These are phyloP conservation scores for Coelastrella sp. DNA, from an alignment of 139 green algal genomes.

Conservation along the genomic window DNA sequence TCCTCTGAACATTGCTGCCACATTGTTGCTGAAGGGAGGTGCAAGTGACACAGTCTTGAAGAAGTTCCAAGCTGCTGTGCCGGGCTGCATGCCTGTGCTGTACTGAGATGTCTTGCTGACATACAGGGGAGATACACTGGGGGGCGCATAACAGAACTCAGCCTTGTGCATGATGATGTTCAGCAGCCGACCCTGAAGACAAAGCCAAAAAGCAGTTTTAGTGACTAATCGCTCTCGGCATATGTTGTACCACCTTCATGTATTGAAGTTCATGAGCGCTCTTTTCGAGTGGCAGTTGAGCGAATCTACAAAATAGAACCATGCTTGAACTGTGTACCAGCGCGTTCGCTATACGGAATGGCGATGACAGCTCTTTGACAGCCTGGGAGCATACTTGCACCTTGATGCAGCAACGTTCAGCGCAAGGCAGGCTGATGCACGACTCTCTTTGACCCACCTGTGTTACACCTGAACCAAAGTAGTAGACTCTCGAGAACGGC, in stretches of 20 bases:
- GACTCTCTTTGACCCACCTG: constrained; percentile 4
- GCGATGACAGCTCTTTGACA: too few species aligned
- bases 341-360: too few species aligned
- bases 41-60: constrained; percentile 31
- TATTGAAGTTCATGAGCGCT: too few species aligned
- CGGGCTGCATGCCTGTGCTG: constrained; percentile 47
- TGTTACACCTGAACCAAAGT: constrained; percentile 43
- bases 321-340: neutral
- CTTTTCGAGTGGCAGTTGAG: too few species aligned
- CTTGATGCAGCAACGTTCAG: neutral
- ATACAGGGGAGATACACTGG: constrained; percentile 20
- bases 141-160: constrained; percentile 49
- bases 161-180: constrained; percentile 41
- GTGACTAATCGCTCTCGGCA: too few species aligned
- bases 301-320: neutral
- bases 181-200: constrained; percentile 29
- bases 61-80: constrained; percentile 41
- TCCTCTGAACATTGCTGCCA: constrained; percentile 39
- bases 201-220: too few species aligned
- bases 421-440: neutral
- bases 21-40: constrained; percentile 13
- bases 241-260: too few species aligned
- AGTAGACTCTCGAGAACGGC: constrained; percentile 26
- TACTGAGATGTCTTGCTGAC: constrained; percentile 47
- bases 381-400: neutral